Conservation (phyloP, 31 red algal genomes). For the Bonnemaisonia californica region DNA sequence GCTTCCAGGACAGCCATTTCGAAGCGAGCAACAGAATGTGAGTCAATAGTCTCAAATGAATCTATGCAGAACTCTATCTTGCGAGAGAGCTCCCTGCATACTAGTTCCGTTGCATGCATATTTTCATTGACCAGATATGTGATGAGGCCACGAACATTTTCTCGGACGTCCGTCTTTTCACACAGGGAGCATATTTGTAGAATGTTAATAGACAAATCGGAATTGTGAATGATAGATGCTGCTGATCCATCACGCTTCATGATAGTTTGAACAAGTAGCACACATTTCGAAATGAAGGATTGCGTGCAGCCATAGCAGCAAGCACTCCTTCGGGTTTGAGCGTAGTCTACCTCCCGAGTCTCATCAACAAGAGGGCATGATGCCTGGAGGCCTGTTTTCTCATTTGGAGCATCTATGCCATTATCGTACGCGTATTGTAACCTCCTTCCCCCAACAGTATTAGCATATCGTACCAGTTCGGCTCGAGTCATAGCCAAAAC, state of each 20-base stretch:
- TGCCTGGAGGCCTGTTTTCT: neutral
- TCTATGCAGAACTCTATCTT: conserved; percentile 88
- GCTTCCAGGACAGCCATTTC: conserved; percentile 76
- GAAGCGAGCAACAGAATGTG: conserved; percentile 66
- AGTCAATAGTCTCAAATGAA: conserved; percentile 74
- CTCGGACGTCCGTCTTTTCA: conserved; percentile 52
- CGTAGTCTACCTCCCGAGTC: neutral
- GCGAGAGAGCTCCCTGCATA: conserved; percentile 52
- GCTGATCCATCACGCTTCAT: conserved; percentile 11
- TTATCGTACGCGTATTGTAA: conserved; percentile 61
- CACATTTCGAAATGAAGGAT: conserved; percentile 69
- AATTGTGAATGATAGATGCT: conserved; percentile 24
- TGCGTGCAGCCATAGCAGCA: conserved; percentile 80
- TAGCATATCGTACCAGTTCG: conserved; percentile 83
- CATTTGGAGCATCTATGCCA: neutral
- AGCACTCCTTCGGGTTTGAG: neutral
- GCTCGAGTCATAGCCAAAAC: conserved; percentile 65
- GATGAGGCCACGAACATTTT: conserved; percentile 59
- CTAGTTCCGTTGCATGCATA: conserved; percentile 46
- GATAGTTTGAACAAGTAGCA: conserved; percentile 39
- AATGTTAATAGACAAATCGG: conserved; percentile 42
- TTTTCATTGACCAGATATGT: conserved; percentile 68
- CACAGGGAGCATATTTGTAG: conserved; percentile 59
- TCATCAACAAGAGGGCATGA: neutral
- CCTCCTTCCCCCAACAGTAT: conserved; percentile 55